Evolutionary conservation across 306 rosid species (phyloP), one percentile per base, ranked within the genome.

Genomic region (Mucuna pruriens): DNA sequence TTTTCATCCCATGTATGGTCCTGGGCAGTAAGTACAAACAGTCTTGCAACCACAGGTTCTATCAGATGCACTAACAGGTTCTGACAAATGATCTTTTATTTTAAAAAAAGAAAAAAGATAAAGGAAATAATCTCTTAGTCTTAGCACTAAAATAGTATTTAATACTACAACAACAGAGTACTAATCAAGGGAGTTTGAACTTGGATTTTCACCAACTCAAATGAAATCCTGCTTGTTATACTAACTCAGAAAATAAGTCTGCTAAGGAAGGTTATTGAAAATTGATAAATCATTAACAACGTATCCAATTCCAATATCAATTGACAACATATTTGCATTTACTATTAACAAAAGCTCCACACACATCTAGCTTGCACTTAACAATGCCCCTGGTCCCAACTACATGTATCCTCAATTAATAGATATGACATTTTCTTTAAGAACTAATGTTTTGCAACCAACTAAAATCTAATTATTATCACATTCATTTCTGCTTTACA

Each of bases 331-430:
- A n/a, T n/a, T n/a, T n/a, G n/a, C n/a, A n/a, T n/a, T n/a, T n/a
- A n/a, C n/a, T n/a, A n/a, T n/a, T n/a, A 48, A 19, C 44, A 36
- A 80, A 60, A 25, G 55, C 25, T 39, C 33, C 58, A 57, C 74
- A 45, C 25, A 57, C 58, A 42, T 66, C 66, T 74, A 45, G 33
- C 39, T 23, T 38, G 51, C 29, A 54, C 19, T 8, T 22, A 44
- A 34, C 17, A 38, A 31, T n/a, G 57, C 33, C 67, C 26, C 38
- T 25, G 31, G 3, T 6, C 9, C 36, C 12, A 40, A 51, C 73
- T 60, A 48, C 79, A 77, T 17, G 15, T 62, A 49, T 77, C 65
- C 31, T 29, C 52, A 57, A 42, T 39, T 46, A 62, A 48, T 46
- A 48, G 31, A 68, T 63, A 62, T 7, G 33, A 23, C 48, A 20